Percentiles rank a stretch among this genome's conserved stretches.
These are phyloP conservation scores for Verticillium nubilum DNA, from an alignment of 2,329 filamentous ascomycete species.

Conservation along the genomic window DNA sequence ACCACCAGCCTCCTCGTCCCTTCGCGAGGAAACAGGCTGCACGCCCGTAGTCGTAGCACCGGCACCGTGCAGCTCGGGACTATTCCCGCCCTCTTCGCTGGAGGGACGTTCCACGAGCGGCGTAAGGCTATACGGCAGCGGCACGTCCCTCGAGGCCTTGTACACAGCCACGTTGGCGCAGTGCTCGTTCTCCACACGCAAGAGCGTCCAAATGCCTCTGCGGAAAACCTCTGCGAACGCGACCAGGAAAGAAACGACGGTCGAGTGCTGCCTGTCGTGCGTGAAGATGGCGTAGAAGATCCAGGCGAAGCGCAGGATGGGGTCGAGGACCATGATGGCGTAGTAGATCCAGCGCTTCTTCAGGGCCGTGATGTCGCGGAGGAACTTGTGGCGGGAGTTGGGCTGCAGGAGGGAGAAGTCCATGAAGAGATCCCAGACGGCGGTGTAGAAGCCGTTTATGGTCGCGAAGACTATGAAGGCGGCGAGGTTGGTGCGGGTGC, in stretches of 20 bases:
- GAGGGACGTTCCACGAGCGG: constrained; percentile 32
- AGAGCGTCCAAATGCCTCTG: constrained; percentile 83
- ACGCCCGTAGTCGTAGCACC: not conserved
- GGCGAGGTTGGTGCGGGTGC: constrained; percentile 49
- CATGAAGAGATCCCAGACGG: constrained; percentile 92
- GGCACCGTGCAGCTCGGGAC: not conserved
- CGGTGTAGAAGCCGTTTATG: constrained; percentile 81
- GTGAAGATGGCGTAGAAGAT: constrained; percentile 87
- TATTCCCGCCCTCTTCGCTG: constrained; percentile 11
- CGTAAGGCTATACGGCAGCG: constrained; percentile 70
- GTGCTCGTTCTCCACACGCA: constrained; percentile 97
- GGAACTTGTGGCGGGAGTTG: constrained; percentile 58
- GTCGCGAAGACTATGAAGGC: constrained; percentile 75
- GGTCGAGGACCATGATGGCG: constrained; percentile 73
- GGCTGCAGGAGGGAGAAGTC: constrained; percentile 90
- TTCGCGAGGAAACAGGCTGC: not conserved
- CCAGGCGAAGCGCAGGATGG: constrained; percentile 87
- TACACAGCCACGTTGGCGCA: constrained; percentile 87
- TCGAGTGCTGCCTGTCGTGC: constrained; percentile 74
- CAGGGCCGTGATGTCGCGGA: constrained; percentile 76
- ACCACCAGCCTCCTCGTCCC: constrained; percentile 5
- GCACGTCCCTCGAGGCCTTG: constrained; percentile 83
- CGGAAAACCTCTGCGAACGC: constrained; percentile 75
- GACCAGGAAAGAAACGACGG: constrained; percentile 74
- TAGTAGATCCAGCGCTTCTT: constrained; percentile 84